A percentile compares a stretch with the other conserved stretches of the same genome.
Conservation (phyloP, 2,329 filamentous ascomycete genomes). For the Talaromyces sp. region DNA sequence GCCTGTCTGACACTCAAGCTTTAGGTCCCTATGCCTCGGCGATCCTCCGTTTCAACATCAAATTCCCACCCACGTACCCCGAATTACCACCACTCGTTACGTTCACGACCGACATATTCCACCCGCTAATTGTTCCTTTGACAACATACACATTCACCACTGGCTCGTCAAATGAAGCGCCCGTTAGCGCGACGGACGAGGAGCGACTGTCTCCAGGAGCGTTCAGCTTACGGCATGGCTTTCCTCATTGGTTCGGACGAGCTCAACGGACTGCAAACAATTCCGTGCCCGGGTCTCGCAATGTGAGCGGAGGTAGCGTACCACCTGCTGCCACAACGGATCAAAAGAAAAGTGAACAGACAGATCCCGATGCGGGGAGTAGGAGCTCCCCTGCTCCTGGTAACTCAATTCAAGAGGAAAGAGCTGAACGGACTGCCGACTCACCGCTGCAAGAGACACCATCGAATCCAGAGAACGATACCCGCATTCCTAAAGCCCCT, state of each 20-base stretch:
- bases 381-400: conserved; percentile 9
- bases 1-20: conserved; percentile 1
- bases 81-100: conserved; percentile 74
- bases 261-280: conserved; percentile 41
- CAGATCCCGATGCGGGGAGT: conserved; percentile 5
- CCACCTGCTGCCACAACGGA: background rate
- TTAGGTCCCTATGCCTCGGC: conserved; percentile 83
- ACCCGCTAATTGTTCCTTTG: conserved; percentile 83
- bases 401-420: conserved; percentile 5
- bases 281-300: conserved; percentile 36
- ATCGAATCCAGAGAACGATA: background rate
- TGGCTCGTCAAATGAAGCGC: conserved; percentile 66
- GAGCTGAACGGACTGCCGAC: background rate
- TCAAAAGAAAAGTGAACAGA: background rate
- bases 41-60: conserved; percentile 82
- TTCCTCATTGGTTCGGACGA: conserved; percentile 81
- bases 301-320: conserved; percentile 40
- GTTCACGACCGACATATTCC: conserved; percentile 90
- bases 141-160: conserved; percentile 94
- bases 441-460: background rate
- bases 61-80: conserved; percentile 78
- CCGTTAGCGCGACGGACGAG: conserved; percentile 76
- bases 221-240: conserved; percentile 85
- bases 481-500: conserved; percentile 17
- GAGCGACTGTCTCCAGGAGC: conserved; percentile 80